Base-by-base conservation (phyloP, 768 basidiomycete species). In the Boletus rubroflammeus region DNA sequence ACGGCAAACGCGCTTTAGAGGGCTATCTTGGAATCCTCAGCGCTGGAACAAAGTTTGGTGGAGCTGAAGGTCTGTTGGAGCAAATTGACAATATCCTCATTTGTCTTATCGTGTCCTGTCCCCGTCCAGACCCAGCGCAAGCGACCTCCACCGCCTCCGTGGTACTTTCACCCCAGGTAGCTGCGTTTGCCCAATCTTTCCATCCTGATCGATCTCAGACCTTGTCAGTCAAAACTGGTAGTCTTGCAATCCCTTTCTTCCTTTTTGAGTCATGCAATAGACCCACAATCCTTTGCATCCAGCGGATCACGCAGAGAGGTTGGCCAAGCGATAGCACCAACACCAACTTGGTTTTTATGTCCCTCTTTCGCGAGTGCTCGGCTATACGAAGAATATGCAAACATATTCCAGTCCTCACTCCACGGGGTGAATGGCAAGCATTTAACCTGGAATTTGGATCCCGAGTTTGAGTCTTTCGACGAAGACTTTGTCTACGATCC, bases 11-110 rank as follows among this genome's bases (percentile, higher is more conserved):
- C 34, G 79, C 90, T 13, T 65, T 94, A 23, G 85, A 88, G 62
- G 90, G 90, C 2, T 92, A 92, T 66, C 78, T 93, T 13, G 83
- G 87, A n/a, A 78, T 92, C 56, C 70, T 94, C 53, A 87, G 78
- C 57, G 85, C 81, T 5, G 84, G 86, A 17, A 82, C 83, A 2
- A 81, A 76, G 57, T 84, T 81, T 58, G 81, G 80, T 34, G 81
- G 81, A 50, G 73, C 68, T 11, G 79, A 82, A 53, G 85, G 86
- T 82, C 56, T 25, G 69, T 51, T 11, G 34, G 41, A 28, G 49
- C 15, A 29, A 52, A 38, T 34, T 17, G 17, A n/a, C 41, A 23
- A 13, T 47, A 9, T 40, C 44, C 15, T 31, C 31, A 13, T 47
- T 34, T 21, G 14, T 40, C 43, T 41, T 17, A 51, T 53, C 7